phyloP scores from a whole-genome alignment of 768 basidiomycete species.

The Mycena vulgaris region DNA sequence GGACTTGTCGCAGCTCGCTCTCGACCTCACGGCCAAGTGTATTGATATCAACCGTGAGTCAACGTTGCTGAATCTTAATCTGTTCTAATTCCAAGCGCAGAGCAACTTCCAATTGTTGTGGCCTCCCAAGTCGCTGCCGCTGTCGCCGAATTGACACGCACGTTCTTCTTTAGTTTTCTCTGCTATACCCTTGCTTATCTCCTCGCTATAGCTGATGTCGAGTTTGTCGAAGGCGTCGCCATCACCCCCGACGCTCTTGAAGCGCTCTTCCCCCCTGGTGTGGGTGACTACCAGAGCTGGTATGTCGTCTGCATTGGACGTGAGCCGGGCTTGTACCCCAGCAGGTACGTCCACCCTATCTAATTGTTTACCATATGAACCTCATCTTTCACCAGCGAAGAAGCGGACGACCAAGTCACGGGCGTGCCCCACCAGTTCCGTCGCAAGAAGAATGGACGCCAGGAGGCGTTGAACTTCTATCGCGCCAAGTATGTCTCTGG shows the following conservation, averaged over 20 bases:
- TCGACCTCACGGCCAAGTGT: constrained; percentile 13
- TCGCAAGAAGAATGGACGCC: background rate
- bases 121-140: background rate
- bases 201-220: background rate
- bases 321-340: background rate
- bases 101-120: background rate
- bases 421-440: background rate
- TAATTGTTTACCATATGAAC: background rate
- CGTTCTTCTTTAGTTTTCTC: background rate
- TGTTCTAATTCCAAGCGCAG: background rate
- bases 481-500: background rate
- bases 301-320: background rate
- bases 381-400: background rate
- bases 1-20: background rate
- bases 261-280: background rate
- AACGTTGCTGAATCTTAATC: background rate
- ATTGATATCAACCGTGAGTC: constrained; percentile 1
- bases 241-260: background rate
- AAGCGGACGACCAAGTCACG: background rate
- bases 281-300: background rate
- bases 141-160: background rate
- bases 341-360: background rate
- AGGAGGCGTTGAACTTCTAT: background rate
- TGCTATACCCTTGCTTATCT: background rate
- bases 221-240: background rate